Evolutionary conservation across 1,284 basidiomycete species (phyloP).

Genomic region (Trichosporon inkin): DNA sequence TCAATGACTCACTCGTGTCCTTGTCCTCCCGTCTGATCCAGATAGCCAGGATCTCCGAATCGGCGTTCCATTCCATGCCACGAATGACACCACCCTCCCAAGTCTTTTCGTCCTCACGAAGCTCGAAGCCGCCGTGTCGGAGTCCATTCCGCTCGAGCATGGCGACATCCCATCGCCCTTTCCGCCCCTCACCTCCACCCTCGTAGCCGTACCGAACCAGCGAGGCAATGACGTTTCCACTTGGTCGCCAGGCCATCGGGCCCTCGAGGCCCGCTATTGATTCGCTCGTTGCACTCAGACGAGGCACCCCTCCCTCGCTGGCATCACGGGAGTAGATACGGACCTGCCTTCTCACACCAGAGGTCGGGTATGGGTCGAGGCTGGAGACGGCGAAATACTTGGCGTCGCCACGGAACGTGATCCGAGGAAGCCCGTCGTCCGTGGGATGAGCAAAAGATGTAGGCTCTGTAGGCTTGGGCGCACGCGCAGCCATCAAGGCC

Average conservation of each 20-base stretch:
- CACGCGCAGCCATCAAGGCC: constrained; percentile 57
- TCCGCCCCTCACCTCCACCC: constrained; percentile 59
- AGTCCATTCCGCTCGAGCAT: constrained; percentile 96
- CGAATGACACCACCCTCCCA: constrained; percentile 56
- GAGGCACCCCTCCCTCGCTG: constrained; percentile 55
- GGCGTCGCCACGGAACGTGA: constrained; percentile 92
- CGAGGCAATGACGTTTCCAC: constrained; percentile 76
- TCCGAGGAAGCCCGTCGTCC: constrained; percentile 67
- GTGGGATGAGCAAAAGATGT: constrained; percentile 54
- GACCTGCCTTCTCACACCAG: constrained; percentile 56
- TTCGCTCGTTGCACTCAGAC: constrained; percentile 80
- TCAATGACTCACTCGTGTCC: constrained; percentile 60
- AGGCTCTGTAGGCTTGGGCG: constrained; percentile 54
- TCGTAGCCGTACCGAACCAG: constrained; percentile 77
- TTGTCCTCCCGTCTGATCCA: constrained; percentile 67
- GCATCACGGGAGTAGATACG: constrained; percentile 70
- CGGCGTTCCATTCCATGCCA: constrained; percentile 81
- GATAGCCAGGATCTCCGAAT: constrained; percentile 77
- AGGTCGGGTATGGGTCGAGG: constrained; percentile 52
- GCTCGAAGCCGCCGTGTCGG: constrained; percentile 79
- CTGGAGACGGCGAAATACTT: constrained; percentile 81
- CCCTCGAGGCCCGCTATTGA: constrained; percentile 77
- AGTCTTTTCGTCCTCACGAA: constrained; percentile 56
- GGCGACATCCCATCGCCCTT: constrained; percentile 72
- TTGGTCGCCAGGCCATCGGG: constrained; percentile 77